Percentiles rank a stretch among this genome's conserved stretches.
Conservation (phyloP, 176 grass and related monocot genomes). For the Coix lacrymajobi region DNA sequence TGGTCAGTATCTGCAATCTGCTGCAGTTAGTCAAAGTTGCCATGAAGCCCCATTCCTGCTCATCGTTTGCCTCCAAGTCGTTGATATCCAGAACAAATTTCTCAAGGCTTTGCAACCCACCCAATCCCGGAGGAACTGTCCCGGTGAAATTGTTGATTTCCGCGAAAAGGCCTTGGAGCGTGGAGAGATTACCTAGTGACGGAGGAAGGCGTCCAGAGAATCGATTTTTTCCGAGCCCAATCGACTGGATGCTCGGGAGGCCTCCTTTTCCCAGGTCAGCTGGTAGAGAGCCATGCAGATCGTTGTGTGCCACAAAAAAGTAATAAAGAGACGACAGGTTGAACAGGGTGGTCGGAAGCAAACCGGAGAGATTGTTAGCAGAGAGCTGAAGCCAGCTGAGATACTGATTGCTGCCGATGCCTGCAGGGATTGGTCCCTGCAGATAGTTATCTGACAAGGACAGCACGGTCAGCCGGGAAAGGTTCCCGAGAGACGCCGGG, state of each 20-base stretch:
- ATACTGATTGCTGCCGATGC: not conserved
- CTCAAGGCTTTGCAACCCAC: not conserved
- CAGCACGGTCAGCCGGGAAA: not conserved
- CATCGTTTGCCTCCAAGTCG: not conserved
- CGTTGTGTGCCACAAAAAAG: not conserved
- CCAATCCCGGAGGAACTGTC: not conserved
- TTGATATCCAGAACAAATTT: not conserved
- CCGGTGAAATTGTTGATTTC: not conserved
- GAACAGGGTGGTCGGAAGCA: slow-evolving; percentile 3
- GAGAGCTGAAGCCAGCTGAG: not conserved
- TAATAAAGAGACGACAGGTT: not conserved
- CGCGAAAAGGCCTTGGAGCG: not conserved
- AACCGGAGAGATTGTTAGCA: not conserved
- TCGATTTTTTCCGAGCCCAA: not conserved
- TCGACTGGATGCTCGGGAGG: not conserved
- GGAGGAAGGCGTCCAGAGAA: not conserved
- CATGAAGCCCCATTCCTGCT: not conserved
- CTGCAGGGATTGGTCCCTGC: not conserved
- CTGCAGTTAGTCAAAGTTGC: slow-evolving; percentile 2
- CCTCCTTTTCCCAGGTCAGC: not conserved
- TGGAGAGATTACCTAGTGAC: not conserved
- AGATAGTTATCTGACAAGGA: not conserved
- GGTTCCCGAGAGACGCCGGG: not conserved
- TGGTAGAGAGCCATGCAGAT: not conserved
- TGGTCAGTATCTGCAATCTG: not conserved